Conservation (phyloP, 345 rosid species). For the Lumnitzera racemosa region DNA sequence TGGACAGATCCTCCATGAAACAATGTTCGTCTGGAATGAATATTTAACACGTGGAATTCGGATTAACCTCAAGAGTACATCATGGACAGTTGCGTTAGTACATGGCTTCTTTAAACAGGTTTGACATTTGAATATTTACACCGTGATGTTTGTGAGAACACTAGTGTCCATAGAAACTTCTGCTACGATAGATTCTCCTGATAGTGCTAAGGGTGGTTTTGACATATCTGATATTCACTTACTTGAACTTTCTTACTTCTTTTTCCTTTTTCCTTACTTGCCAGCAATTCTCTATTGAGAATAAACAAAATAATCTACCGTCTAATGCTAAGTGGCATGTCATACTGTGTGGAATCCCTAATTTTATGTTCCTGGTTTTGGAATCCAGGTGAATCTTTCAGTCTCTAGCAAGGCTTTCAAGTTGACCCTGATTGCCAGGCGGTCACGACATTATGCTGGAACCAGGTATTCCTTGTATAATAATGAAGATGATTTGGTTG, state of each 20-base stretch:
- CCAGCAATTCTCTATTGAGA: too few species aligned
- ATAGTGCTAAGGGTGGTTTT: too few species aligned
- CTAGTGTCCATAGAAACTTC: not conserved
- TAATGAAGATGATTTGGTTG: not conserved
- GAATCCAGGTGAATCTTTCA: slow-evolving; percentile 54
- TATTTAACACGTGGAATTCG: slow-evolving; percentile 77
- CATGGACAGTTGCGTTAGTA: slow-evolving; percentile 94
- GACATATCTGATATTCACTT: too few species aligned
- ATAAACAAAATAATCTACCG: too few species aligned
- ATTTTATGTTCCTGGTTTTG: slow-evolving; percentile 12
- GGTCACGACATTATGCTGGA: slow-evolving; percentile 97
- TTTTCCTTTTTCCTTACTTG: too few species aligned
- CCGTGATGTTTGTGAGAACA: not conserved
- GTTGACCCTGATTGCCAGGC: slow-evolving; percentile 78
- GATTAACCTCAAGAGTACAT: slow-evolving; percentile 52
- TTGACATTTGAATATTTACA: slow-evolving; percentile 5
- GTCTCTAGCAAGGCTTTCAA: slow-evolving; percentile 56
- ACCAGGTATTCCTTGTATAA: slow-evolving; percentile 51
- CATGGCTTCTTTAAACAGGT: slow-evolving; percentile 99
- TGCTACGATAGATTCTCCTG: not conserved
- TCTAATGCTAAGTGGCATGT: too few species aligned
- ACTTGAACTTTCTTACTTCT: too few species aligned
- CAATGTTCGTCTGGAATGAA: slow-evolving; percentile 95
- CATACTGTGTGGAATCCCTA: too few species aligned
- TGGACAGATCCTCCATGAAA: slow-evolving; percentile 54